These are phyloP conservation scores for Fusarium annulatum DNA, from an alignment of 2,329 filamentous ascomycete species.

Conservation along the genomic window DNA sequence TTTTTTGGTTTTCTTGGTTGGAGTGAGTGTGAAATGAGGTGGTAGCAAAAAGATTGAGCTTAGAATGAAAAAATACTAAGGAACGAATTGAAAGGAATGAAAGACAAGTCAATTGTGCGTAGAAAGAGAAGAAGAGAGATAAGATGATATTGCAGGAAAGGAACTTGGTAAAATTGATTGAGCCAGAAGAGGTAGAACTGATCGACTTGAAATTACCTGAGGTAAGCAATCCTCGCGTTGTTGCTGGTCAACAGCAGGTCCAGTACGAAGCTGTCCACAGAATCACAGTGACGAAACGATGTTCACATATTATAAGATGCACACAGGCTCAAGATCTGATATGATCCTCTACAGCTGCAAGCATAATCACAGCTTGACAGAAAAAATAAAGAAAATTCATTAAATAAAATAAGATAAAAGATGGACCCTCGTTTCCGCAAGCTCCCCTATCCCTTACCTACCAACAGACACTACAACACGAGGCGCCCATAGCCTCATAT, in stretches of 20 bases:
- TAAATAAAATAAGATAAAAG: constrained; percentile 14
- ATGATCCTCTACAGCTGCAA: not conserved
- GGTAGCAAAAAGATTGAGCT: constrained; percentile 4
- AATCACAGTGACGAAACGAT: constrained; percentile 31
- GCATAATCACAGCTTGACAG: not conserved
- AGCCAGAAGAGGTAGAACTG: constrained; percentile 26
- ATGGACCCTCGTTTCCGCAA: constrained; percentile 22
- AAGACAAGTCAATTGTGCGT: constrained; percentile 33
- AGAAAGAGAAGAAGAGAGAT: not conserved
- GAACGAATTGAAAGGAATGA: constrained; percentile 33
- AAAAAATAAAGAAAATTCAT: not conserved
- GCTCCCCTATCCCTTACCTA: not conserved
- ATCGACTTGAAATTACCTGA: constrained; percentile 35
- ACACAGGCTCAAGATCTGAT: constrained; percentile 13
- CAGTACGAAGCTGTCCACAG: constrained; percentile 18
- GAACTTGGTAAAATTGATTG: constrained; percentile 26
- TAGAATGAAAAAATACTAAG: constrained; percentile 8
- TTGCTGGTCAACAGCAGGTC: constrained; percentile 34
- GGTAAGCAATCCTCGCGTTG: constrained; percentile 33
- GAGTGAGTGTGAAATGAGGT: not conserved
- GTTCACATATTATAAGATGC: not conserved
- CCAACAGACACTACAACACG: constrained; percentile 32
- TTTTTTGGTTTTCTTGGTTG: not conserved
- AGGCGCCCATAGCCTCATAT: constrained; percentile 17
- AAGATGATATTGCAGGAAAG: constrained; percentile 20